phyloP scores from a whole-genome alignment of 192 early-diverging fungal species.

The Coemansia reversa region DNA sequence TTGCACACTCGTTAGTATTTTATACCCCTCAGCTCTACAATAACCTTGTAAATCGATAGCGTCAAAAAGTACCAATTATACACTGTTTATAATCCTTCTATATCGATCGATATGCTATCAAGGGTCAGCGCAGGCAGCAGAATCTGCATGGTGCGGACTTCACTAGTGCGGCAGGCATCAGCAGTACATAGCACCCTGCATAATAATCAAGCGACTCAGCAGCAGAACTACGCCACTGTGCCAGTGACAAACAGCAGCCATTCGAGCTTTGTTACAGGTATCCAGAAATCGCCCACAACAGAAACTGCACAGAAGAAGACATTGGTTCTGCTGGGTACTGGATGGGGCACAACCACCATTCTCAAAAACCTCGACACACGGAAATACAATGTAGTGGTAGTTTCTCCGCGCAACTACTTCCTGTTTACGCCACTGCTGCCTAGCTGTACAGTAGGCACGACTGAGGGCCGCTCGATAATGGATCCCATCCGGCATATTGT shows the following conservation, averaged over 20 bases:
- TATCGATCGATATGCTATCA: too few species aligned
- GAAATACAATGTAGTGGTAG: slow-evolving; percentile 69
- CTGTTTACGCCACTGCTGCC: slow-evolving; percentile 86
- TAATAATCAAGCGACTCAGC: too few species aligned
- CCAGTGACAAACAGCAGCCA: not conserved
- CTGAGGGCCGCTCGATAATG: slow-evolving; percentile 83
- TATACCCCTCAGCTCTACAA: too few species aligned
- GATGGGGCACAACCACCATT: slow-evolving; percentile 68
- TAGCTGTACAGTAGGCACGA: slow-evolving; percentile 80
- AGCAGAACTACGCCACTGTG: too few species aligned
- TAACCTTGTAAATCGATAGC: too few species aligned
- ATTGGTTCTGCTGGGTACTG: slow-evolving; percentile 53
- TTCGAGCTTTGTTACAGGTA: not conserved
- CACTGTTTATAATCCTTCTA: too few species aligned
- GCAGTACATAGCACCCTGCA: too few species aligned
- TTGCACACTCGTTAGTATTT: too few species aligned
- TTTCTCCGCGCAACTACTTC: slow-evolving; percentile 86
- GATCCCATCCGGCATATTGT: slow-evolving; percentile 80
- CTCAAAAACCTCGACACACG: slow-evolving; percentile 67
- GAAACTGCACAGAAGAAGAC: slow-evolving; percentile 31
- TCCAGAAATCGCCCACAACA: not conserved
- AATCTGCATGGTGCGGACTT: too few species aligned
- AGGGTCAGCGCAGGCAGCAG: too few species aligned
- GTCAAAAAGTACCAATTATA: too few species aligned
- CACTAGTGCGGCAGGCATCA: too few species aligned